Evolutionary conservation across 495 filamentous ascomycete species (phyloP), one percentile per base, ranked within the genome.

Genomic region (Jackrogersella minutella): DNA sequence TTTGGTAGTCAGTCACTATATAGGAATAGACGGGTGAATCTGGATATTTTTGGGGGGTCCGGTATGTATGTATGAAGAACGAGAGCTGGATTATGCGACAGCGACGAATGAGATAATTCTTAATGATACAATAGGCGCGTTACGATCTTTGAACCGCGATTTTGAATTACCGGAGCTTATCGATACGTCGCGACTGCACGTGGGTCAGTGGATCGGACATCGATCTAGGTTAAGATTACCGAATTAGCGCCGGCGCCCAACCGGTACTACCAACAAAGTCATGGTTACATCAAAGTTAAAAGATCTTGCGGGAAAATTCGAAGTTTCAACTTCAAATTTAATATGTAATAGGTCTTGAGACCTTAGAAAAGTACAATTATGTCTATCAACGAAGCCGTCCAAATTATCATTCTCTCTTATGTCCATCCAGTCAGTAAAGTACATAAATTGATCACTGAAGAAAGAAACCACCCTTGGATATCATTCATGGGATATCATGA

Each of bases 171-270:
- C 43, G 39, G 2, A 16, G 37, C 58, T 70, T 70, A 70, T 70
- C 67, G 67, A 70, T 70, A 70, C 58, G 62, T 51, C 62, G 62
- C 67, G 67, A 55, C 40, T 34, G 44, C 67, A 70, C 67, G 67
- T 70, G 67, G 43, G 9, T n/a, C 26, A n/a, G n/a, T n/a, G n/a
- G n/a, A n/a, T n/a, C 57, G 6, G 13, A 21, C 30, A n/a, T n/a
- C 46, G 14, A 17, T 14, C 28, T 30, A 17, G n/a, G n/a, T 36
- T 21, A 10, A 36, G 14, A 2, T 34, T 43, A 34, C 10, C 49
- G 19, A 44, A 58, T 46, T 36, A 36, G 30, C 16, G 39, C 40
- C 19, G 7, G 49, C 49, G 21, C 11, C 31, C 22, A 33, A 34
- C 49, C 16, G 17, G 17, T 2, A 17, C 13, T 3, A 31, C 14